A percentile compares a stretch with the other conserved stretches of the same genome.
These are phyloP conservation scores for Venturia asperata DNA, from an alignment of 2,329 filamentous ascomycete genomes.

Conservation along the genomic window DNA sequence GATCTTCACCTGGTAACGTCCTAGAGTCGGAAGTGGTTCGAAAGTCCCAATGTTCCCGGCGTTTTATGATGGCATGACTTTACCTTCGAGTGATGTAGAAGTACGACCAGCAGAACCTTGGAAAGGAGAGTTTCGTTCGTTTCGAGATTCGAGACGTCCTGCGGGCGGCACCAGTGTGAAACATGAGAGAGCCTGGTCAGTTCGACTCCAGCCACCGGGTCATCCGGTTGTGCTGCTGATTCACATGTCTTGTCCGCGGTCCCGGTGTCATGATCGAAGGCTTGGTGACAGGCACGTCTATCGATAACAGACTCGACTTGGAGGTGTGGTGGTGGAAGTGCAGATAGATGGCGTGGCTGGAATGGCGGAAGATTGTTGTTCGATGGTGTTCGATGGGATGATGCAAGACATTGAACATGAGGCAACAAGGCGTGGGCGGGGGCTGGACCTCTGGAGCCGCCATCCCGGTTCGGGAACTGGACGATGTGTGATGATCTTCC, in stretches of 20 bases:
- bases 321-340: too few relatives aligned
- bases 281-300: background rate
- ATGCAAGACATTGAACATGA: background rate
- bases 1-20: background rate
- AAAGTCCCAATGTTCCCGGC: too few relatives aligned
- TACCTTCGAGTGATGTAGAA: too few relatives aligned
- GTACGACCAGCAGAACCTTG: background rate
- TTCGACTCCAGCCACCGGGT: background rate
- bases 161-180: background rate
- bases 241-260: background rate
- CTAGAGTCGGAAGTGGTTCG: too few relatives aligned
- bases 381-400: background rate
- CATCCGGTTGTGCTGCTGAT: background rate
- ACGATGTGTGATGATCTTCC: constrained; percentile 1
- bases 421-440: background rate
- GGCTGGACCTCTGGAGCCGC: background rate
- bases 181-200: background rate
- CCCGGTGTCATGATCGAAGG: background rate
- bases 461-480: background rate
- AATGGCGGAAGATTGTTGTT: background rate
- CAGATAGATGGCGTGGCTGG: background rate
- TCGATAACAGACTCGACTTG: background rate
- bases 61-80: too few relatives aligned
- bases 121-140: background rate
- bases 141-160: background rate